Conservation (phyloP, 129 eudicot species). For the sunflower (Helianthus annuus) region DNA sequence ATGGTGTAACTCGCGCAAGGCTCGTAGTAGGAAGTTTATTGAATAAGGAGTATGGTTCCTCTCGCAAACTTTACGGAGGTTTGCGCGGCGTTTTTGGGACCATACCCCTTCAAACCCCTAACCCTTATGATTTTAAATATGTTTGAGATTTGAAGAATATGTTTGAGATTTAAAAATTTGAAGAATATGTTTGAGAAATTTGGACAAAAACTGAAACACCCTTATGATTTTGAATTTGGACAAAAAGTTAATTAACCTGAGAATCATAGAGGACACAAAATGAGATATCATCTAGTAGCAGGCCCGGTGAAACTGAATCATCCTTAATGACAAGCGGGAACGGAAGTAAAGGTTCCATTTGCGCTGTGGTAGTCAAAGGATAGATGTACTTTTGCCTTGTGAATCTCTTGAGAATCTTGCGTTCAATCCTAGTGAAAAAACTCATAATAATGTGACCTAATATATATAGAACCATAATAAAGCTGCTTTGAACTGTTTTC, state of each 20-base stretch:
- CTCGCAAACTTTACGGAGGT: too few species aligned
- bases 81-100: too few species aligned
- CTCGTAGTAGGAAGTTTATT: too few species aligned
- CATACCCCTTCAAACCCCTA: too few species aligned
- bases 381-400: constrained; percentile 76
- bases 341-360: constrained; percentile 73
- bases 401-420: constrained; percentile 64
- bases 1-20: too few species aligned
- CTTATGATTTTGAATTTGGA: not conserved
- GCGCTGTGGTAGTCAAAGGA: constrained; percentile 65
- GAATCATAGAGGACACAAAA: constrained; percentile 81
- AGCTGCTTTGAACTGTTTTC: constrained; percentile 38
- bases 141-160: too few species aligned
- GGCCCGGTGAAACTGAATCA: constrained; percentile 60
- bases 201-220: not conserved
- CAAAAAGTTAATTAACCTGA: constrained; percentile 51
- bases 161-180: too few species aligned
- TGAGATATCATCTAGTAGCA: constrained; percentile 63
- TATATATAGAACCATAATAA: constrained; percentile 60
- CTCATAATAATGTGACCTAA: constrained; percentile 57
- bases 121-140: too few species aligned
- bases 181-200: too few species aligned
- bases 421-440: constrained; percentile 67
- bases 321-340: constrained; percentile 81
- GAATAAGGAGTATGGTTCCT: too few species aligned